phyloP scores from a whole-genome alignment of 768 basidiomycete genomes.

The Coprinopsis cinerea region DNA sequence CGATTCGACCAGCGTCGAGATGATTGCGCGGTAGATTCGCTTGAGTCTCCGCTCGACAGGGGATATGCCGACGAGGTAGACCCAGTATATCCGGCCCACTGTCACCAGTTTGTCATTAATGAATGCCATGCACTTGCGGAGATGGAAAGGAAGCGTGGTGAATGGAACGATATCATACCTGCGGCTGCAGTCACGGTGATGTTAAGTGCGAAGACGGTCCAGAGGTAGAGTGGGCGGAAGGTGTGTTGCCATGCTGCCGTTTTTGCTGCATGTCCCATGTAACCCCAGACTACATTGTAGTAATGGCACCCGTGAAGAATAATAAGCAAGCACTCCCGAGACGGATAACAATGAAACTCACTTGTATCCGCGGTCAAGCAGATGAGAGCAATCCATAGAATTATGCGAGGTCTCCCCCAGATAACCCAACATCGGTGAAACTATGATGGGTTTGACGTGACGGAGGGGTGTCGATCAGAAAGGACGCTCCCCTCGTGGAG shows the following conservation, averaged over 20 bases:
- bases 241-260: background rate
- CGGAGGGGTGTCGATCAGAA: background rate
- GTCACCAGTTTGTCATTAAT: background rate
- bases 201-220: constrained; percentile 13
- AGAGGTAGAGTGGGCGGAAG: constrained; percentile 8
- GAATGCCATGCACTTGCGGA: background rate
- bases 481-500: background rate
- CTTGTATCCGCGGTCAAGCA: constrained; percentile 10
- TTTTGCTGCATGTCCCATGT: constrained; percentile 5
- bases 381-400: constrained; percentile 8
- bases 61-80: constrained; percentile 4
- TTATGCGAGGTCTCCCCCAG: constrained; percentile 8
- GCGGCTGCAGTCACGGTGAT: constrained; percentile 9
- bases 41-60: constrained; percentile 3
- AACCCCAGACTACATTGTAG: constrained; percentile 10
- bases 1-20: constrained; percentile 18
- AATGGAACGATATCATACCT: constrained; percentile 1
- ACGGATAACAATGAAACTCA: background rate
- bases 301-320: background rate
- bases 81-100: constrained; percentile 10
- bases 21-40: constrained; percentile 9
- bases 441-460: background rate
- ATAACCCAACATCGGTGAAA: constrained; percentile 13
- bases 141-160: background rate
- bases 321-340: background rate